These are phyloP conservation scores for Rubus parviflorus DNA, from an alignment of 306 rosid genomes.

Conservation along the genomic window DNA sequence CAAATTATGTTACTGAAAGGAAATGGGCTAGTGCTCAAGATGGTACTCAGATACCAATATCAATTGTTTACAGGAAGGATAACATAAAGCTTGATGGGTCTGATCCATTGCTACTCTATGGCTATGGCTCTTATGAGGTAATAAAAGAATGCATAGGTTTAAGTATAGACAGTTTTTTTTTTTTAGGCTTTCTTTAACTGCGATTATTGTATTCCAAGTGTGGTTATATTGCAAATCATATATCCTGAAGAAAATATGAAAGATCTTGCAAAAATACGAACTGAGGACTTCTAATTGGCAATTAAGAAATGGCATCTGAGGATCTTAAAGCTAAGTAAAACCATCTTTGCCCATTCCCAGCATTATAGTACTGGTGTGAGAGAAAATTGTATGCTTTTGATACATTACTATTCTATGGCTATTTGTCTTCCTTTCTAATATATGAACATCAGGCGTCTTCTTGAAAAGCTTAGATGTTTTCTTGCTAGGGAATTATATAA, in stretches of 20 bases:
- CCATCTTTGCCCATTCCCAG: slow-evolving; percentile 60
- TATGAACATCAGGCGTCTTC: background rate
- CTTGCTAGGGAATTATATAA: background rate
- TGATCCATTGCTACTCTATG: slow-evolving; percentile 85
- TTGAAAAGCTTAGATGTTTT: background rate
- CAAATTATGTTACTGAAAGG: slow-evolving; percentile 80
- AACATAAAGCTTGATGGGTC: slow-evolving; percentile 85
- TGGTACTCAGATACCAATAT: slow-evolving; percentile 80
- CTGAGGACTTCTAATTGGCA: background rate
- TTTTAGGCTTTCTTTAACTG: background rate
- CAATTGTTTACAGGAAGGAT: slow-evolving; percentile 80
- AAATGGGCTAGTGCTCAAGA: slow-evolving; percentile 78
- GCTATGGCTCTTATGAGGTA: slow-evolving; percentile 99
- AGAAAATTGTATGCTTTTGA: background rate
- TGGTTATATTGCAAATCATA: slow-evolving; percentile 20
- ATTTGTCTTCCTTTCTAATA: too few species aligned
- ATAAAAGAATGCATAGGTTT: slow-evolving; percentile 4
- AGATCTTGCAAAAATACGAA: slow-evolving; percentile 4
- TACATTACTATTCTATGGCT: too few species aligned
- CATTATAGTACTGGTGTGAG: slow-evolving; percentile 8
- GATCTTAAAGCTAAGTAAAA: slow-evolving; percentile 48
- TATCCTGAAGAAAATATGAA: slow-evolving; percentile 12
- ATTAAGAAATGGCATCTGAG: slow-evolving; percentile 66
- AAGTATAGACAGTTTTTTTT: background rate
- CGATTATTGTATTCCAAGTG: slow-evolving; percentile 24